Conservation (phyloP, 2,329 filamentous ascomycete genomes). For the Sporothrix luriei region DNA sequence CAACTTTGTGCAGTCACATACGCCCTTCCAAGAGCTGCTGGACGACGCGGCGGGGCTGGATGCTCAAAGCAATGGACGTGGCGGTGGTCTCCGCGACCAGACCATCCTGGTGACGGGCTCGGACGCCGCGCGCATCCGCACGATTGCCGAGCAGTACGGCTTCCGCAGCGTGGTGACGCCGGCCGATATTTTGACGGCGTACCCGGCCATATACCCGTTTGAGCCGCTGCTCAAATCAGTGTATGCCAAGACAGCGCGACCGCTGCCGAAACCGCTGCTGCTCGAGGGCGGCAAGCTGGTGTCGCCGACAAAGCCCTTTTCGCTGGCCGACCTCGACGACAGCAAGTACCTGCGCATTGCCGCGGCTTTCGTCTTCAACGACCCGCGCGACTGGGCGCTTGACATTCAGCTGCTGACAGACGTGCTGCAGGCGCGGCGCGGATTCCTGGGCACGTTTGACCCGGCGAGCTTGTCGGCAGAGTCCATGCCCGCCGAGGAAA, state of each 20-base stretch:
- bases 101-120: conserved; percentile 76
- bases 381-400: conserved; percentile 93
- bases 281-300: conserved; percentile 46
- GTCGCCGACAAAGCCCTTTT: background rate
- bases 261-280: conserved; percentile 55
- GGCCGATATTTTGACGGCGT: conserved; percentile 74
- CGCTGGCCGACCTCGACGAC: conserved; percentile 29
- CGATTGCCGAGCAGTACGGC: conserved; percentile 75
- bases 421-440: conserved; percentile 74
- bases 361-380: conserved; percentile 91
- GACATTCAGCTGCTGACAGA: conserved; percentile 85
- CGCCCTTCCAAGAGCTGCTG: conserved; percentile 75
- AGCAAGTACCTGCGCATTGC: conserved; percentile 70
- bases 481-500: conserved; percentile 64
- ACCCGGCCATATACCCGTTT: conserved; percentile 83
- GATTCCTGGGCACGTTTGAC: conserved; percentile 79
- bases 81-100: conserved; percentile 57
- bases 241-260: conserved; percentile 61
- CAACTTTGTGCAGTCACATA: conserved; percentile 87
- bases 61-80: background rate
- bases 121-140: conserved; percentile 65
- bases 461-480: conserved; percentile 45
- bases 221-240: conserved; percentile 64
- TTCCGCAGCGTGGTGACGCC: conserved; percentile 83
- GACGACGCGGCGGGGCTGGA: conserved; percentile 33